Evolutionary conservation across 192 early-diverging fungal genomes (phyloP).

Genomic region (Rhizophagus clarus): DNA sequence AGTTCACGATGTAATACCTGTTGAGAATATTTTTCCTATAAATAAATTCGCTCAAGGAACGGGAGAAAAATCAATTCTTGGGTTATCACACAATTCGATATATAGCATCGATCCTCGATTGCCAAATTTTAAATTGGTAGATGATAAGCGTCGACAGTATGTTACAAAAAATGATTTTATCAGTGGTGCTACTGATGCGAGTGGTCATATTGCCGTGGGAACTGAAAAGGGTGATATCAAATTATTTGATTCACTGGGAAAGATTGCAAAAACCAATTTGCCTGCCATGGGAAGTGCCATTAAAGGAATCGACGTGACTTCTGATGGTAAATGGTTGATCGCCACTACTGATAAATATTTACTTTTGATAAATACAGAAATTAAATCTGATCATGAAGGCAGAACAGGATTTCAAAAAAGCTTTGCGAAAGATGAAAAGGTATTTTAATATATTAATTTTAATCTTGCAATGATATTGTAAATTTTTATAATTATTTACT

Average conservation of each 20-base stretch:
- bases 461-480: not conserved
- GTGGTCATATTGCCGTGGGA: slow-evolving; percentile 81
- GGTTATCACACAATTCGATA: slow-evolving; percentile 78
- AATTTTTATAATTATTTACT: not conserved
- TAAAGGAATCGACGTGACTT: slow-evolving; percentile 86
- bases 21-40: slow-evolving; percentile 67
- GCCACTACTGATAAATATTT: slow-evolving; percentile 89
- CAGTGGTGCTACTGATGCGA: slow-evolving; percentile 70
- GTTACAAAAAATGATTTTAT: slow-evolving; percentile 70
- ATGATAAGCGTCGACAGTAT: slow-evolving; percentile 72
- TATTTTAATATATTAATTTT: slow-evolving; percentile 7
- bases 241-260: slow-evolving; percentile 75
- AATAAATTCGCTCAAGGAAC: slow-evolving; percentile 82
- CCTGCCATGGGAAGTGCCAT: slow-evolving; percentile 89
- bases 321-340: slow-evolving; percentile 81
- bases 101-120: slow-evolving; percentile 90
- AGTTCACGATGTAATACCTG: slow-evolving; percentile 73
- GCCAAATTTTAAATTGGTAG: slow-evolving; percentile 69
- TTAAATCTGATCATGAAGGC: slow-evolving; percentile 50
- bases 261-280: slow-evolving; percentile 83
- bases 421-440: slow-evolving; percentile 67
- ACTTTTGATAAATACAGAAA: slow-evolving; percentile 76
- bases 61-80: slow-evolving; percentile 73
- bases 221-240: slow-evolving; percentile 88
- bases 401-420: slow-evolving; percentile 71